Conservation (phyloP, 345 rosid genomes). For the Citrus unshiu region DNA sequence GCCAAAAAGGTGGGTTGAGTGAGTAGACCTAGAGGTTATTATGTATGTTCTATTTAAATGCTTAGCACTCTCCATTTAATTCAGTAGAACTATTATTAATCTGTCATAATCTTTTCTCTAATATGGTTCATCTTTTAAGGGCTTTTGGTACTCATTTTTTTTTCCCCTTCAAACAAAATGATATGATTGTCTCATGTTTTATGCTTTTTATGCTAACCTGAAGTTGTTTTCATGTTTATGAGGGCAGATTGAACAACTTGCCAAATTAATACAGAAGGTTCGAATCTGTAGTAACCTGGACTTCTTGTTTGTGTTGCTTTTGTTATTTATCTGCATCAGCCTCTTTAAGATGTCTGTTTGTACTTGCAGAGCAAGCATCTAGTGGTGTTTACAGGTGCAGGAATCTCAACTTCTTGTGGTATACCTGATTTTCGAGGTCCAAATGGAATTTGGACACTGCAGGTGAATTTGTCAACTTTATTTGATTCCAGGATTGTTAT, state of each 20-base stretch:
- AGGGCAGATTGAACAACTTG: conserved; percentile 61
- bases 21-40: not conserved
- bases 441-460: conserved; percentile 95
- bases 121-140: not conserved
- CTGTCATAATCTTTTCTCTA: not conserved
- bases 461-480: conserved; percentile 43
- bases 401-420: conserved; percentile 97
- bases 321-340: conserved; percentile 9
- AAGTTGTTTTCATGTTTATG: conserved; percentile 18
- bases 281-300: conserved; percentile 8
- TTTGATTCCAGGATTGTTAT: not conserved
- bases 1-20: not conserved
- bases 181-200: not conserved
- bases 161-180: not conserved
- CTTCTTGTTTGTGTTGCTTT: not conserved
- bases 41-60: not conserved
- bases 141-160: not conserved
- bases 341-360: conserved; percentile 28
- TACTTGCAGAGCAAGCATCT: conserved; percentile 97
- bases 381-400: conserved; percentile 96
- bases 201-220: conserved; percentile 7
- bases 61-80: not conserved
- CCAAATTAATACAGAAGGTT: conserved; percentile 54
- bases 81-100: not conserved
- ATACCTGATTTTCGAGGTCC: conserved; percentile 99